Evolutionary conservation across 1,284 basidiomycete genomes (phyloP), one percentile per base, ranked within the genome.

Genomic region (Pseudomicrostroma phylloplanum): DNA sequence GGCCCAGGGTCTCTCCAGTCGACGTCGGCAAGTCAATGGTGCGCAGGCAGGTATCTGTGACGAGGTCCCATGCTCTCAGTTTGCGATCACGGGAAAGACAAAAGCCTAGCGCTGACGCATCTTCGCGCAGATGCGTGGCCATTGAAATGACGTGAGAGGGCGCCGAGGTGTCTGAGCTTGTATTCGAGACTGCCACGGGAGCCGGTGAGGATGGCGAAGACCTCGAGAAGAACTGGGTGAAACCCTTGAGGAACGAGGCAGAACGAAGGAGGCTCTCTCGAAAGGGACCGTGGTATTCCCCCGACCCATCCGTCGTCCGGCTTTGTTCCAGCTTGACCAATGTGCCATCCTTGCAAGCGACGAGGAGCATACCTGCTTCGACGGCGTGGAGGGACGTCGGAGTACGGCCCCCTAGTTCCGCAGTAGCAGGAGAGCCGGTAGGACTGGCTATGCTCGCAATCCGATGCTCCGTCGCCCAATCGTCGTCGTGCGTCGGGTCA

Each of bases 61-160:
- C 55, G 15, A 78, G 58, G 51, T 72, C 74, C 76, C 76, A 78
- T 12, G 75, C 68, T 8, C 76, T 66, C 42, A 78, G 64, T 62
- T 74, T 75, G 48, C 74, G 71, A 56, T 78, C 76, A 13, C 69
- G 51, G 13, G 51, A 54, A 6, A 54, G n/a, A 25, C 51, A 54
- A 25, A 54, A 54, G 13, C 21, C 51, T 3, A 54, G n/a, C 17
- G 17, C n/a, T 15, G 51, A 54, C 8, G 51, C 51, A 25, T 17
- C 51, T 19, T 54, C 51, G 13, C 21, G 17, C 26, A 17, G 21
- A 54, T 15, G 51, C 13, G 51, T 54, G 15, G n/a, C 51, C 51
- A 54, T 19, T 15, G 51, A 8, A 25, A 25, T 25, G 51, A 54
- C 51, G 7, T 54, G 51, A 25, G 51, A 23, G 51, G 51, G 25